phyloP scores from a whole-genome alignment of 805 yeast species.

The Priceomyces medius region DNA sequence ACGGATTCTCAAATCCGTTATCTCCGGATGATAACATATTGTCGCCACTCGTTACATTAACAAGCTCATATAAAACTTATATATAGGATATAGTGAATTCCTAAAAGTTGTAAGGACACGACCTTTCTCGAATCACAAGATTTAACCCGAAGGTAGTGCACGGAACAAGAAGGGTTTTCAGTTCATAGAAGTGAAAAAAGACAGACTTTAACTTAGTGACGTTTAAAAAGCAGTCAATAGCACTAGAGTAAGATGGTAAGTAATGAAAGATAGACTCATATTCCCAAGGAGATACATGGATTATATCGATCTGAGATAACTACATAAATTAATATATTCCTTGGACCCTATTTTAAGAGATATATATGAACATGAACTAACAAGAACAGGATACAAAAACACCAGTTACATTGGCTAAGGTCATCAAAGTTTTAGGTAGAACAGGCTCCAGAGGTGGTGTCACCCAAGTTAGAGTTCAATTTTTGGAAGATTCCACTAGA shows the following conservation, averaged over 20 bases:
- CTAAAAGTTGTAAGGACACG: too few species aligned
- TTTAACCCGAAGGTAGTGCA: neutral
- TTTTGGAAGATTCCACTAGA: conserved; percentile 48
- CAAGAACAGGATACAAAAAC: conserved; percentile 44
- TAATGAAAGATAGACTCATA: too few species aligned
- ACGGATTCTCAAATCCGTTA: too few species aligned
- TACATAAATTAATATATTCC: too few species aligned
- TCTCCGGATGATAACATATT: too few species aligned
- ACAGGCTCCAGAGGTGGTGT: conserved; percentile 99
- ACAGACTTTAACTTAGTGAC: too few species aligned
- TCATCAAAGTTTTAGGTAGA: conserved; percentile 96
- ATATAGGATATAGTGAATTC: too few species aligned
- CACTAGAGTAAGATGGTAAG: neutral
- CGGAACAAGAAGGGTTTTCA: neutral
- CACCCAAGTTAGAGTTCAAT: conserved; percentile 51
- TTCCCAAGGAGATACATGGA: too few species aligned
- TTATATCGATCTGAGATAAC: too few species aligned
- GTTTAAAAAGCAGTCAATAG: neutral
- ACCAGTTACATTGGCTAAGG: conserved; percentile 97
- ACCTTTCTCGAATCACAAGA: too few species aligned
- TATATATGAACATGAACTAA: neutral
- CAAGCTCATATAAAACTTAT: too few species aligned
- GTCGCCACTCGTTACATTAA: too few species aligned
- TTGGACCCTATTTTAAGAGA: neutral
- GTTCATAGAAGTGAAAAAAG: neutral